Evolutionary conservation across 352 stramenopile species (phyloP).

Genomic region (Nothophytophthora sp.): DNA sequence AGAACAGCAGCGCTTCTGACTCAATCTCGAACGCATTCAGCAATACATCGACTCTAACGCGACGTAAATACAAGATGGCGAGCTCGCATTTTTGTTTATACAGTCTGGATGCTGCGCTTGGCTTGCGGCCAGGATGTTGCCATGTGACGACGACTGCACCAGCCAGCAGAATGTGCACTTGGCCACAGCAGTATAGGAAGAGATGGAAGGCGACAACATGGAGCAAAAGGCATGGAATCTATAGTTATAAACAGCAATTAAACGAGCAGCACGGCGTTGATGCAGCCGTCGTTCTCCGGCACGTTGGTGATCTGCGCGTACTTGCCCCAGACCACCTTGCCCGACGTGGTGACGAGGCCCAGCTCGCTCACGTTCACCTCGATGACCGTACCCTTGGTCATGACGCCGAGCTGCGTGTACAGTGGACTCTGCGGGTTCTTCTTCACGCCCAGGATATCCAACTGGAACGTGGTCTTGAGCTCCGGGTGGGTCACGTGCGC

Average conservation of each 20-base stretch:
- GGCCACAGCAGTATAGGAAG: no score
- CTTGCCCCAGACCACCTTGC: constrained; percentile 99
- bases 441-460: constrained; percentile 99
- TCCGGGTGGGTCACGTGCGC: constrained; percentile 99
- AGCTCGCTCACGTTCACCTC: constrained; percentile 99
- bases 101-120: neutral
- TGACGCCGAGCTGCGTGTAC: constrained; percentile 98
- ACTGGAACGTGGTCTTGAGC: constrained; percentile 99
- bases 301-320: constrained; percentile 99
- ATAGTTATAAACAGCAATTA: constrained; percentile 77
- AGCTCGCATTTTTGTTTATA: neutral
- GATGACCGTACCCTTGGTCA: constrained; percentile 99
- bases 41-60: neutral
- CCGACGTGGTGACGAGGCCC: constrained; percentile 98
- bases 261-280: constrained; percentile 99
- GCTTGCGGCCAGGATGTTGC: no score
- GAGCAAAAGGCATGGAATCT: constrained; percentile 17
- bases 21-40: neutral
- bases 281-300: constrained; percentile 99
- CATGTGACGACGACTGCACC: no score
- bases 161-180: no score
- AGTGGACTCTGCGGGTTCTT: constrained; percentile 98
- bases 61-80: neutral
- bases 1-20: neutral
- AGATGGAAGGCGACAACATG: neutral